Percentiles rank a stretch among this genome's conserved stretches.
Conservation (phyloP, 305 asterid genomes). For the Rubia tinctorum region DNA sequence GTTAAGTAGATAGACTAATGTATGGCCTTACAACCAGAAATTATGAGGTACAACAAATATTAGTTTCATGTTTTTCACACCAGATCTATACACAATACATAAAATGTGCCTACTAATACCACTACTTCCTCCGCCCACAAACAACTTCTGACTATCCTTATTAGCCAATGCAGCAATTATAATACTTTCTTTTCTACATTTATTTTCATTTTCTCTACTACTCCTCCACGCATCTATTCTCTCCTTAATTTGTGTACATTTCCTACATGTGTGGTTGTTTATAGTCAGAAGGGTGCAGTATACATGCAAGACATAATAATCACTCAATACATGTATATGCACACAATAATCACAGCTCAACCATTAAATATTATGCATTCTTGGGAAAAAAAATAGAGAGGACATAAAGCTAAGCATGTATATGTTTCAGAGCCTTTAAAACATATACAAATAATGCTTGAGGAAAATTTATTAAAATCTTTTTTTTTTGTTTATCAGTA, state of each 20-base stretch:
- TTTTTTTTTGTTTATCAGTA: too few species aligned
- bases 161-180: background rate
- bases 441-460: too few species aligned
- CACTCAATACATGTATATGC: background rate
- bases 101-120: background rate
- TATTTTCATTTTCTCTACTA: background rate
- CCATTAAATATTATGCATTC: background rate
- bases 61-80: background rate
- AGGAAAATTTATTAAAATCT: too few species aligned
- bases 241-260: background rate
- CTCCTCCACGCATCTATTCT: background rate
- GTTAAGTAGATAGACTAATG: background rate
- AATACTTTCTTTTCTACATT: too few species aligned
- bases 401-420: too few species aligned
- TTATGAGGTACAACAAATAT: background rate
- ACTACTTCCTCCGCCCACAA: background rate
- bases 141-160: background rate
- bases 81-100: background rate
- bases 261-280: background rate
- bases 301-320: background rate
- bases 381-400: background rate
- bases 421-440: too few species aligned
- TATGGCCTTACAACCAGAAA: background rate
- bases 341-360: constrained; percentile 29
- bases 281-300: background rate